Evolutionary conservation across 2,329 filamentous ascomycete genomes (phyloP), one percentile per base, ranked within the genome.

Genomic region (Bipolaris victoriae): DNA sequence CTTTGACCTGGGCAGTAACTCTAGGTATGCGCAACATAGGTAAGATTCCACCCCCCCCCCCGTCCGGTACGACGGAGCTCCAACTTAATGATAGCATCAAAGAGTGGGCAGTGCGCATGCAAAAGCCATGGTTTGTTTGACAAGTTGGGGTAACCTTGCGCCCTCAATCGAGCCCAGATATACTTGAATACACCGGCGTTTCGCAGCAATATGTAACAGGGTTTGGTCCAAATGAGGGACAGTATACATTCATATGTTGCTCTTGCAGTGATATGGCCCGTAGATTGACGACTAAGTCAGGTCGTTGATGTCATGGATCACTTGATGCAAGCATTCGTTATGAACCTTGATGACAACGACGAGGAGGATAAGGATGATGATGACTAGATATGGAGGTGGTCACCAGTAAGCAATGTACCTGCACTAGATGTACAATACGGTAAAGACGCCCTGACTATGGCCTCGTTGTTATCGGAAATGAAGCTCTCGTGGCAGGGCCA

Each of bases 211-310:
- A 49, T 48, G 46, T 49, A 45, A 20, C 51, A 55, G 16, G 15
- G 59, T 61, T 57, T 56, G 54, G 53, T 55, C 48, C 53, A 54
- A 49, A 52, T 62, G 58, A 52, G 52, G 57, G 48, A 59, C 52
- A 58, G 52, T 57, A 46, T 54, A 36, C 39, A 35, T 53, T 61
- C 48, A 62, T 61, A 47, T 62, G 55, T 22, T 49, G 41, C 40
- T 40, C 36, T n/a, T 54, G 43, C 49, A 44, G 44, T 48, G 49
- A 57, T 51, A 52, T 56, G 53, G 54, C 55, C 52, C 54, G 53
- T 54, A 57, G 46, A 53, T 57, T 46, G 51, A 56, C 49, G 46
- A 58, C 26, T 56, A 61, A 58, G 61, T 60, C 50, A 60, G 52
- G 45, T 60, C 57, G 40, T 44, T n/a, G 50, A 61, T 47, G 54